phyloP scores from a whole-genome alignment of 495 filamentous ascomycete genomes.

The Penicillium tannophilum region DNA sequence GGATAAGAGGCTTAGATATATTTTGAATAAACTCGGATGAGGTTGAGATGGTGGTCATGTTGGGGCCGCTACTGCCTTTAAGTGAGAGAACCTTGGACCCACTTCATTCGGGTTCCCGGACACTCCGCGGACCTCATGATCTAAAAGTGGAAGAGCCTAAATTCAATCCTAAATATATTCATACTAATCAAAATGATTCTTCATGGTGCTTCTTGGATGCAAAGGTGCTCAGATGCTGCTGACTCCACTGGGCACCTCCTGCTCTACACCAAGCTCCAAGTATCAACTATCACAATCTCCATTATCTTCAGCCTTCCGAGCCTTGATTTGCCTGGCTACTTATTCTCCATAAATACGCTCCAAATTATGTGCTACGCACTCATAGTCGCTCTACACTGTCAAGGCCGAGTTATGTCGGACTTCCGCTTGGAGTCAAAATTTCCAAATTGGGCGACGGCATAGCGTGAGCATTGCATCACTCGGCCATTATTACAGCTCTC shows the following conservation, averaged over 20 bases:
- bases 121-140: background rate
- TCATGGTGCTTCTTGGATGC: too few species aligned
- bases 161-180: too few species aligned
- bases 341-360: background rate
- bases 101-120: background rate
- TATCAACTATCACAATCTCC: background rate
- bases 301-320: too few species aligned
- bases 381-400: background rate
- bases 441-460: too few species aligned
- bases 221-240: background rate
- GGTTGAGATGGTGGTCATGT: background rate
- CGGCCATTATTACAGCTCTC: background rate
- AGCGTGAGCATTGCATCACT: background rate
- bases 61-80: background rate
- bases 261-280: background rate
- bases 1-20: too few species aligned
- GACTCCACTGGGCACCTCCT: background rate
- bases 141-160: too few species aligned
- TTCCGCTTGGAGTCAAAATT: background rate
- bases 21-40: background rate
- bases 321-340: too few species aligned
- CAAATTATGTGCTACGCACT: background rate
- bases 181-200: too few species aligned
- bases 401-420: background rate
- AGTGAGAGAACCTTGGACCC: background rate